Evolutionary conservation across 106 monocot species (phyloP), one percentile per base, ranked within the genome.

Genomic region (Dendrobium catenatum): DNA sequence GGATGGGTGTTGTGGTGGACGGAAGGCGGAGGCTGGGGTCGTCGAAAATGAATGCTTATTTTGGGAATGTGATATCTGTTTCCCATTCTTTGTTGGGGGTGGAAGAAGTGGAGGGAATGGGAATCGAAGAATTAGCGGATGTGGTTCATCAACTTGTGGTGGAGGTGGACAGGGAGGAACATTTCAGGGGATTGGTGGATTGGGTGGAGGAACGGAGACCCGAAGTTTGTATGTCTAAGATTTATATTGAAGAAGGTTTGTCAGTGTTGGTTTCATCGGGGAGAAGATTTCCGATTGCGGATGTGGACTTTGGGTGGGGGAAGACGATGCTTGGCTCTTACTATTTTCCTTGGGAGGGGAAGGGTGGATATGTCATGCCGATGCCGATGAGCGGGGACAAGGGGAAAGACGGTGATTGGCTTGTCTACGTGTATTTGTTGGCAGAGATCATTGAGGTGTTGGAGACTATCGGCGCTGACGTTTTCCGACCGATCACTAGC

Each of bases 251-350:
- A 18, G 89, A 66, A 2, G 83, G 85, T n/a, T n/a, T 47, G 67
- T 81, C 89, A 1, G 79, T 88, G 19, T 85, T 93, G 46, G 89
- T 93, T 82, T 95, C 95, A 6, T 93, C 93, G 0, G 93, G 93
- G 51, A 81, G 77, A 54, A 24, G 90, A 55, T 90, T 95, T 42
- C 93, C 95, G 29, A 84, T 87, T 20, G 43, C 15, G 68, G 72
- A 91, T 76, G 78, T 93, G 80, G 89, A 95, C 55, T 93, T 95
- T 24, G 95, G 95, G 6, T 93, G 95, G 95, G 93, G 93, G 20
- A 80, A 49, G 77, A 78, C 93, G 46, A 86, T 68, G 75, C 86
- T 95, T 68, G 93, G 84, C 10, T 93, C 93, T 40, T 95, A 95
- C 85, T 85, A 91, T 81, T 95, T 91, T 73, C 91, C 89, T 1